Base-by-base conservation (phyloP, 2,329 filamentous ascomycete genomes). In the Reticulascus tulasneorum region DNA sequence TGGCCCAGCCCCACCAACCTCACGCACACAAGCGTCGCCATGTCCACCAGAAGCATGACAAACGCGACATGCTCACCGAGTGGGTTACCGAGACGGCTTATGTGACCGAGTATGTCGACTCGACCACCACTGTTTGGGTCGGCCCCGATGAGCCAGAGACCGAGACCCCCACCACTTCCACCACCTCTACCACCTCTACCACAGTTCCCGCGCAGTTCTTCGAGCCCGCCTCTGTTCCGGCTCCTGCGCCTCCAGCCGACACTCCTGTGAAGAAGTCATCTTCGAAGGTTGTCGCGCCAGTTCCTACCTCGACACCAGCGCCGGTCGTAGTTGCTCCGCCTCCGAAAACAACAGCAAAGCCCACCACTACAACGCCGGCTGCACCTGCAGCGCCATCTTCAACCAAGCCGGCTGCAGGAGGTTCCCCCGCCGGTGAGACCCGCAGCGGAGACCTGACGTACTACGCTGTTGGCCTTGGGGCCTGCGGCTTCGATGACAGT, bases 371-470 rank as follows among this genome's bases (percentile, higher is more conserved):
- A n/a, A n/a, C n/a, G n/a, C n/a, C n/a, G n/a, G n/a, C n/a, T n/a
- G n/a, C n/a, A n/a, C n/a, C n/a, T n/a, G n/a, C n/a, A n/a, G n/a
- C n/a, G n/a, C n/a, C n/a, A n/a, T 40, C 40, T 19, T 36, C 37
- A 7, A 32, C 40, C 13, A 33, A 31, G 24, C 33, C 33, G 17
- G 28, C 28, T 9, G 23, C 28, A 6, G 32, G 12, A 7, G 31
- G 28, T 16, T 24, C 28, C 15, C 22, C 33, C 22, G 49, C 48
- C 37, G 50, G 52, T 33, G 40, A 47, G 48, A 20, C 69, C 59
- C 59, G 62, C 64, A 53, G 55, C 1, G 86, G 86, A 43, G 75
- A 89, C 32, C 71, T 87, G 47, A 93, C 87, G 40, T 90, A 77
- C 69, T 94, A 86, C 65, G 63, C 69, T 25, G 67, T 83, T 30